Base-by-base conservation (phyloP, 2,329 filamentous ascomycete species). In the Neocucurbitaria cava region DNA sequence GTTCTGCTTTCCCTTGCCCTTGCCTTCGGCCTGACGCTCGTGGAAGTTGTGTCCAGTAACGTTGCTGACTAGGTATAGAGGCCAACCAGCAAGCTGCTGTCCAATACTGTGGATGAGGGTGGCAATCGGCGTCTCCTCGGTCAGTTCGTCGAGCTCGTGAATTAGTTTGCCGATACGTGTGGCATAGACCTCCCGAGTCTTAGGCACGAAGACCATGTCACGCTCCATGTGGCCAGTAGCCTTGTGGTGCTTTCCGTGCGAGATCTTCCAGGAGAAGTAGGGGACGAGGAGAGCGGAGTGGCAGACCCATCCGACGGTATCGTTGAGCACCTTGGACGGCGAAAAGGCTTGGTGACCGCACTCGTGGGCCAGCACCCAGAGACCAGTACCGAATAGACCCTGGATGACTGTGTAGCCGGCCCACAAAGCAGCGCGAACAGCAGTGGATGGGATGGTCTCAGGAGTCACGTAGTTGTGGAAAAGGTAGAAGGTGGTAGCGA, bases 221-320 rank as follows among this genome's bases (percentile, higher is more conserved):
- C 94, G 91, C 80, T 96, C 92, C 81, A 99, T 88, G 84, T 99
- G 87, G 69, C 93, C 95, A 35, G 95, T 99, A 62, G 93, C 92
- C 86, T 98, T 98, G 90, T 99, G 95, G 83, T 99, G 95, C 87
- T 96, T 96, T 82, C 92, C 90, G 82, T 99, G 95, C 65, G 92
- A 96, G 79, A 98, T 93, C 82, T 99, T 96, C 95, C 95, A 99
- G 75, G 92, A 96, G 83, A 97, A 99, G 83, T 98, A 99, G 20
- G 95, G 95, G 44, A 99, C 94, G 52, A 97, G 83, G 35, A 97
- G 87, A 40, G 87, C 78, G 33, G 93, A 96, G 82, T 98, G 94
- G 68, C 91, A 86, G 75, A 96, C 77, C 91, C 91, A 97, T 71
- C 94, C 94, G 54, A 95, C 92, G 23, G 90, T 86, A 78, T 98